phyloP scores from a whole-genome alignment of 2,329 filamentous ascomycete genomes.

The Cladosporium phlei region DNA sequence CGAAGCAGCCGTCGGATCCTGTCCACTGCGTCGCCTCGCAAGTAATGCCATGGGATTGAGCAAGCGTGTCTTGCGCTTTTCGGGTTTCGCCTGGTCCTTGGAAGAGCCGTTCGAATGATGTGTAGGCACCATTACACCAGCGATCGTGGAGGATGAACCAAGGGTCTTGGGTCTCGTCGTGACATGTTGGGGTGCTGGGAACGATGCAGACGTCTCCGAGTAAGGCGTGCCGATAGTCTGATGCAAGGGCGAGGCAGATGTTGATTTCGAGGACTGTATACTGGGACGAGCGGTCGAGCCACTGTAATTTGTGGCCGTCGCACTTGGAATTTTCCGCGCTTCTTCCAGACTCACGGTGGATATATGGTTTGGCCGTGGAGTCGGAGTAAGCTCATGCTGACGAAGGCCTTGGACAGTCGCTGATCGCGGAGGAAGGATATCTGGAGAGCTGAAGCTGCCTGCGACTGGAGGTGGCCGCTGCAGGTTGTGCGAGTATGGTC shows the following conservation, averaged over 20 bases:
- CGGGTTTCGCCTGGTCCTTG: constrained; percentile 36
- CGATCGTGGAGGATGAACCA: constrained; percentile 28
- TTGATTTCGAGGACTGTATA: constrained; percentile 19
- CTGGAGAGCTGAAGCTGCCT: constrained; percentile 22
- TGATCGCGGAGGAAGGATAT: constrained; percentile 14
- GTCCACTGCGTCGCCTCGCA: constrained; percentile 51
- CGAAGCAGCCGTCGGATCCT: constrained; percentile 19
- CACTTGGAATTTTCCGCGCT: constrained; percentile 1
- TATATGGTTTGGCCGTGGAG: not conserved
- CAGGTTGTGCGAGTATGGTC: constrained; percentile 23
- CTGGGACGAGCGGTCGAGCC: constrained; percentile 24
- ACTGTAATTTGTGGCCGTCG: constrained; percentile 20
- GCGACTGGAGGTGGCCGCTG: constrained; percentile 14
- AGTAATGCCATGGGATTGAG: constrained; percentile 59
- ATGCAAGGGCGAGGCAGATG: constrained; percentile 9
- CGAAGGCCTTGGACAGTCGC: not conserved
- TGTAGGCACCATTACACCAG: constrained; percentile 32
- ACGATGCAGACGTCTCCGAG: constrained; percentile 25
- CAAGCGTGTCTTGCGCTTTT: constrained; percentile 37
- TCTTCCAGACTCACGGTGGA: not conserved
- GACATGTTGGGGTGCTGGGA: constrained; percentile 31
- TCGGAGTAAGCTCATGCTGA: not conserved
- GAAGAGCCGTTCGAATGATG: constrained; percentile 25
- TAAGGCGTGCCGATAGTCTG: constrained; percentile 31
- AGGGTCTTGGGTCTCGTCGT: constrained; percentile 28